These are phyloP conservation scores for Xylaria acuta DNA, from an alignment of 495 filamentous ascomycete genomes.

Conservation along the genomic window DNA sequence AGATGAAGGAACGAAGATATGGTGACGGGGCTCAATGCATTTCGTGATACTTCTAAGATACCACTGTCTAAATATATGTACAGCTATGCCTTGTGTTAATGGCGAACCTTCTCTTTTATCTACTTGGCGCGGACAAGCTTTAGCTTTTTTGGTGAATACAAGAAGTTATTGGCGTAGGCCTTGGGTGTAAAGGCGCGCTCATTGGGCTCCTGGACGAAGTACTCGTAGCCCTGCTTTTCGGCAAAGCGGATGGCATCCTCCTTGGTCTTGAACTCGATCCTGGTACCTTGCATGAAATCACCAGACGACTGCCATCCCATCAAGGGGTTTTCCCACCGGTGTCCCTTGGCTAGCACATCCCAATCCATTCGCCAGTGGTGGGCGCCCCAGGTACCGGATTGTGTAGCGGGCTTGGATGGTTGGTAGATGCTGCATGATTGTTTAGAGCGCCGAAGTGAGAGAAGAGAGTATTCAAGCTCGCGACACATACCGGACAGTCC, in stretches of 20 bases:
- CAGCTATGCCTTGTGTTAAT: conserved; percentile 28
- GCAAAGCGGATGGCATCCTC: conserved; percentile 95
- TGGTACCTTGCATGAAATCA: conserved; percentile 90
- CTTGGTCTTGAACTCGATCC: conserved; percentile 88
- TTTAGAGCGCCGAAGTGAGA: conserved; percentile 29
- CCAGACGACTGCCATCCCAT: conserved; percentile 99
- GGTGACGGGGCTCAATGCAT: background rate
- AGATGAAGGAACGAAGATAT: background rate
- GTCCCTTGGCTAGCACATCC: conserved; percentile 84
- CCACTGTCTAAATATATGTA: conserved; percentile 42
- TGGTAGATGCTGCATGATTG: conserved; percentile 76
- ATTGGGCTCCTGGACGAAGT: conserved; percentile 98
- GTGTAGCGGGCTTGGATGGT: conserved; percentile 88
- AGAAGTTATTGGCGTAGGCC: conserved; percentile 96
- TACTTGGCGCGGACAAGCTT: conserved; percentile 95
- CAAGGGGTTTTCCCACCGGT: conserved; percentile 97
- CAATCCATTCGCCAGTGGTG: conserved; percentile 98
- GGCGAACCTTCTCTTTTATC: conserved; percentile 10
- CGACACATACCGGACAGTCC: conserved; percentile 80
- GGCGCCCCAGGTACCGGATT: conserved; percentile 83
- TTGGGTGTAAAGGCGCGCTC: conserved; percentile 84
- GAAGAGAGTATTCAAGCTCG: background rate
- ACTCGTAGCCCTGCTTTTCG: conserved; percentile 98
- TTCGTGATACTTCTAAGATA: conserved; percentile 28
- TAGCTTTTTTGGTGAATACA: conserved; percentile 81